Evolutionary conservation across 257 asterid species (phyloP).

Genomic region (Solanum chilense): DNA sequence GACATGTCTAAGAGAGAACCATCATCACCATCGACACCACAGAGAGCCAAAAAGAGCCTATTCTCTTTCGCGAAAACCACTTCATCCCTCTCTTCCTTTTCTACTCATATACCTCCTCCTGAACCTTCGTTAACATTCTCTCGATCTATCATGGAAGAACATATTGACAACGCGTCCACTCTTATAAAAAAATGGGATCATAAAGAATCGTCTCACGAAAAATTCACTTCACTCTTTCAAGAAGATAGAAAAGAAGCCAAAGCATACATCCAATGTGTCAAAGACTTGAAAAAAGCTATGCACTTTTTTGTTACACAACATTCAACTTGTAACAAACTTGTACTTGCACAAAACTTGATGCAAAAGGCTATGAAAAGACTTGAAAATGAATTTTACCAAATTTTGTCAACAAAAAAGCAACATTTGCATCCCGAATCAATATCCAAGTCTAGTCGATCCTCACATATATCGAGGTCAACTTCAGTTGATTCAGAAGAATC

Average conservation of each 20-base stretch:
- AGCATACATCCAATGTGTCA: slow-evolving; percentile 32
- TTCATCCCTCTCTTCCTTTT: slow-evolving; percentile 8
- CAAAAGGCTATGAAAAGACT: slow-evolving; percentile 47
- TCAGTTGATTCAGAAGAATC: slow-evolving; percentile 28
- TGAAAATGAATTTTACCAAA: slow-evolving; percentile 46
- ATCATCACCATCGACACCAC: slow-evolving; percentile 18
- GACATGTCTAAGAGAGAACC: not conserved
- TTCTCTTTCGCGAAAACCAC: slow-evolving; percentile 14
- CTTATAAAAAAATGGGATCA: slow-evolving; percentile 45
- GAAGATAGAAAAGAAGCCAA: slow-evolving; percentile 38
- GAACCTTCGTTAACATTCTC: slow-evolving; percentile 15
- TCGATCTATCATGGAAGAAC: slow-evolving; percentile 35
- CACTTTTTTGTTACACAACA: slow-evolving; percentile 28
- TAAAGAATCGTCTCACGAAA: slow-evolving; percentile 15
- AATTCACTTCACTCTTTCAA: slow-evolving; percentile 32
- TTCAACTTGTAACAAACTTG: slow-evolving; percentile 32
- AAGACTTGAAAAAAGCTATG: slow-evolving; percentile 42
- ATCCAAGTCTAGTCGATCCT: slow-evolving; percentile 22
- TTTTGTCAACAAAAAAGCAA: slow-evolving; percentile 31
- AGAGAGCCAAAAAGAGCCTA: slow-evolving; percentile 8
- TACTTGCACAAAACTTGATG: slow-evolving; percentile 45
- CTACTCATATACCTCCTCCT: slow-evolving; percentile 16
- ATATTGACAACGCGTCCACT: slow-evolving; percentile 23
- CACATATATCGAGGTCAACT: slow-evolving; percentile 15
- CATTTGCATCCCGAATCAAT: slow-evolving; percentile 46